A percentile compares a stretch with the other conserved stretches of the same genome.
Evolutionary conservation across 1,284 basidiomycete species (phyloP).

Genomic region (Rhizoctonia solani): DNA sequence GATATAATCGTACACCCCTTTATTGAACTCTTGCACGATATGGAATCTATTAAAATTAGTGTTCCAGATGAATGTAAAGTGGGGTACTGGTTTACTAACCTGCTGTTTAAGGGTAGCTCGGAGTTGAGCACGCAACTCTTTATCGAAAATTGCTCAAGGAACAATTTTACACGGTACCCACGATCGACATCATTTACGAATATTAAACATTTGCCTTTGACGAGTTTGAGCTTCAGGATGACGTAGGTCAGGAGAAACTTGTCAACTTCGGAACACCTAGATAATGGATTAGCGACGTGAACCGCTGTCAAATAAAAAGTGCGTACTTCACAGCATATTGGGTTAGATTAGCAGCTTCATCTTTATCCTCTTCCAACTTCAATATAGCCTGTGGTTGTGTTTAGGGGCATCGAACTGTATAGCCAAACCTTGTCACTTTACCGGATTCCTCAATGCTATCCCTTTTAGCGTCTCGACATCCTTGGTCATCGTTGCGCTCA

Average conservation of each 20-base stretch:
- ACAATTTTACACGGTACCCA: conserved; percentile 92
- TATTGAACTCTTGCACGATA: conserved; percentile 98
- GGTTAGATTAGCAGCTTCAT: conserved; percentile 76
- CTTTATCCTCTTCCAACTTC: conserved; percentile 82
- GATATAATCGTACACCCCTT: conserved; percentile 97
- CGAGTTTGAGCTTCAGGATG: conserved; percentile 90
- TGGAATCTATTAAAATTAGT: conserved; percentile 70
- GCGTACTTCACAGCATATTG: conserved; percentile 80
- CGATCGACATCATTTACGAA: conserved; percentile 98
- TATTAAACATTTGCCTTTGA: conserved; percentile 94
- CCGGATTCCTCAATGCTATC: conserved; percentile 83
- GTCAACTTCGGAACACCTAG: conserved; percentile 87
- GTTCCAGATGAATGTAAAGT: background rate
- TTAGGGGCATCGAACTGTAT: background rate
- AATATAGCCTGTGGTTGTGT: conserved; percentile 66
- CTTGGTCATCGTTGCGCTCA: conserved; percentile 98
- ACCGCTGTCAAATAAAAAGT: background rate
- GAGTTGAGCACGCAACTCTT: conserved; percentile 96
- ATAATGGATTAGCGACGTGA: conserved; percentile 32
- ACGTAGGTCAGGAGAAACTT: conserved; percentile 96
- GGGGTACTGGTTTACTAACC: conserved; percentile 49
- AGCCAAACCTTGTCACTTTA: conserved; percentile 48
- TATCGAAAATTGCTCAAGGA: conserved; percentile 97
- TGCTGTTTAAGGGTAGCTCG: conserved; percentile 92
- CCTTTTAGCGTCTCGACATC: conserved; percentile 93